Evolutionary conservation across 2,329 filamentous ascomycete genomes (phyloP).

Genomic region (Xylaria sp.): DNA sequence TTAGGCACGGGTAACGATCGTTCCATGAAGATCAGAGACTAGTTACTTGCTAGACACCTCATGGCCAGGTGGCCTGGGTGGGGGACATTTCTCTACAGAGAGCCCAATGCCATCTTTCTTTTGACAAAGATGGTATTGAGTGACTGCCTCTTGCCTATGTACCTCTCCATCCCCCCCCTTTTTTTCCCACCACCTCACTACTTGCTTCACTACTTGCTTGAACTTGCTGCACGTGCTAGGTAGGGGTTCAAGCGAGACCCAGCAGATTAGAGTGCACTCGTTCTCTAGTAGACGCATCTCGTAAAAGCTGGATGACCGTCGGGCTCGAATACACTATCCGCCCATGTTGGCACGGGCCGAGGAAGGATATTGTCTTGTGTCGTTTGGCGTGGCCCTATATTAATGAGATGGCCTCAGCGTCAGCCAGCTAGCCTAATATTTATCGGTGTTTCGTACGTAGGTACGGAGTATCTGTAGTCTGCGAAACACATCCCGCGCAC

Average conservation of each 20-base stretch:
- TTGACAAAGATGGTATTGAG: no score
- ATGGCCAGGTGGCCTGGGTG: not conserved
- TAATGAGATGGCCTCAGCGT: conserved; percentile 9
- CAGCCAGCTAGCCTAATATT: conserved; percentile 6
- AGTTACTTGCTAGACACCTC: not conserved
- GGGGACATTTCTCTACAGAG: no score
- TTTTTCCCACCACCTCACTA: no score
- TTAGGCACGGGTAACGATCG: not conserved
- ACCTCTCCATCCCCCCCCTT: no score
- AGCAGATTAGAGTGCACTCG: not conserved
- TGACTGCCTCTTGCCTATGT: no score
- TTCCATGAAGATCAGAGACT: not conserved
- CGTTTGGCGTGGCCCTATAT: conserved; percentile 2
- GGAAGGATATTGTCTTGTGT: conserved; percentile 2
- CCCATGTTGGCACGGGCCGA: not conserved
- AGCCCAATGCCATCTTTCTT: no score
- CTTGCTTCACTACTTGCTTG: no score
- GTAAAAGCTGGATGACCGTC: not conserved
- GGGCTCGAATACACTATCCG: not conserved
- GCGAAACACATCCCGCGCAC: conserved; percentile 17
- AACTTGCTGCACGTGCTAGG: not conserved
- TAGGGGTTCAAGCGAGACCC: not conserved
- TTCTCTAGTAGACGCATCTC: not conserved
- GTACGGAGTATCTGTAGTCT: conserved; percentile 28
- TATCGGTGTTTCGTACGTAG: conserved; percentile 14